Evolutionary conservation across 2,329 filamentous ascomycete species (phyloP).

Genomic region (Pseudogymnoascus sp.): DNA sequence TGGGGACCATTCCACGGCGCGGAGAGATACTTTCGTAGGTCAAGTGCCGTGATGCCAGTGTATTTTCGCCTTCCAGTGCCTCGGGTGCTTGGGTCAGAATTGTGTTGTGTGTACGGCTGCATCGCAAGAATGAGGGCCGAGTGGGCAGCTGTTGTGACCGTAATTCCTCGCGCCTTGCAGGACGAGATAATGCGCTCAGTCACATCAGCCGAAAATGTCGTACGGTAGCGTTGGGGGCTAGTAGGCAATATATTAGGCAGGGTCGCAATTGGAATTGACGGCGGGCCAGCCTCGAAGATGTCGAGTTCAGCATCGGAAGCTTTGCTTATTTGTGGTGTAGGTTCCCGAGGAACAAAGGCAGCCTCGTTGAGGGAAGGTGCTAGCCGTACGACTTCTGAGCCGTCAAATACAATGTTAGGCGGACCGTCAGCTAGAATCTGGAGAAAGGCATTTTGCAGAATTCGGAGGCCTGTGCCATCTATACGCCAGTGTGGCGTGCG

Average conservation of each 20-base stretch:
- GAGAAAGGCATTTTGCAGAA: background rate
- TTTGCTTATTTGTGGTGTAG: background rate
- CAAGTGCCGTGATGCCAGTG: background rate
- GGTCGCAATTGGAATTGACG: background rate
- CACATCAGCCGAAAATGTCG: background rate
- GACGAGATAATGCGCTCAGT: background rate
- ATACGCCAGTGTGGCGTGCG: background rate
- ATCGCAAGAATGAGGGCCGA: background rate
- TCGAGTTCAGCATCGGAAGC: background rate
- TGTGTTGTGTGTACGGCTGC: background rate
- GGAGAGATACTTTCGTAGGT: background rate
- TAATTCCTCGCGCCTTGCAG: background rate
- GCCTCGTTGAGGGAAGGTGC: background rate
- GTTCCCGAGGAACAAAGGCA: background rate
- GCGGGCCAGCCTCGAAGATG: background rate
- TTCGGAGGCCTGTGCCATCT: background rate
- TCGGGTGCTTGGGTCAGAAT: background rate
- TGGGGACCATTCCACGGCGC: background rate
- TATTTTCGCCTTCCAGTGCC: background rate
- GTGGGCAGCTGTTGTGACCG: background rate
- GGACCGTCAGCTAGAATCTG: background rate
- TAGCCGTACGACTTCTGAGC: background rate
- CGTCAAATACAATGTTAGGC: background rate
- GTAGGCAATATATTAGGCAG: background rate
- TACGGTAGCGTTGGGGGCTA: background rate